A percentile compares a stretch with the other conserved stretches of the same genome.
Evolutionary conservation across 176 grass and related monocot species (phyloP).

Genomic region (Oryza nivara): DNA sequence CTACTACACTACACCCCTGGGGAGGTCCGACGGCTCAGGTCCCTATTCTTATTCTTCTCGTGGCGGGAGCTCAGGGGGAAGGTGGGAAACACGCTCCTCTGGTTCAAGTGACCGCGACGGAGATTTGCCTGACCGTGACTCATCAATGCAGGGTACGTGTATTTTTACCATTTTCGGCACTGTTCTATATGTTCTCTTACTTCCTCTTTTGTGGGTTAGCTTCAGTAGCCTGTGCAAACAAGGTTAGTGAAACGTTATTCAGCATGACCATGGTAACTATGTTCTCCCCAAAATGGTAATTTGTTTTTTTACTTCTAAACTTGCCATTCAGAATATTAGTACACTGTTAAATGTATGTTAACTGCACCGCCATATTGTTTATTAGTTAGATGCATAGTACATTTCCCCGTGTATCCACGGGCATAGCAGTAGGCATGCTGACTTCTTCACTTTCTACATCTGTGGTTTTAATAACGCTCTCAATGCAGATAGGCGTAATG

Average conservation of each 20-base stretch:
- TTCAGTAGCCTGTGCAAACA: neutral
- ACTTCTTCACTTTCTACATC: neutral
- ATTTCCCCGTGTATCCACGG: neutral
- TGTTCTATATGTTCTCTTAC: neutral
- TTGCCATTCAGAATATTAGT: neutral
- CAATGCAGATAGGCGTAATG: constrained; percentile 64
- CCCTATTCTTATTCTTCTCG: constrained; percentile 51
- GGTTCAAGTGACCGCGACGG: constrained; percentile 69
- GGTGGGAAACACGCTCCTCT: constrained; percentile 85
- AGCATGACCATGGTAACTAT: neutral
- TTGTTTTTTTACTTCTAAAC: neutral
- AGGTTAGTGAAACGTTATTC: neutral
- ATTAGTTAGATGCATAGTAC: constrained; percentile 15
- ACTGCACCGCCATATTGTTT: neutral
- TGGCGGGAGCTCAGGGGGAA: constrained; percentile 57
- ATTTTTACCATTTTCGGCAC: neutral
- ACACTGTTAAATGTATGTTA: neutral
- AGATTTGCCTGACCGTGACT: constrained; percentile 61
- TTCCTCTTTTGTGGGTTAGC: neutral
- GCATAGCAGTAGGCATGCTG: constrained; percentile 1
- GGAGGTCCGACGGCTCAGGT: constrained; percentile 51
- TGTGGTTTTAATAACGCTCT: constrained; percentile 14
- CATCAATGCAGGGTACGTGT: constrained; percentile 54
- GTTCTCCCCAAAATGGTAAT: constrained; percentile 1
- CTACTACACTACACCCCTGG: constrained; percentile 43